Evolutionary conservation across 1,284 basidiomycete species (phyloP).

Genomic region (Cryptococcus sp.): DNA sequence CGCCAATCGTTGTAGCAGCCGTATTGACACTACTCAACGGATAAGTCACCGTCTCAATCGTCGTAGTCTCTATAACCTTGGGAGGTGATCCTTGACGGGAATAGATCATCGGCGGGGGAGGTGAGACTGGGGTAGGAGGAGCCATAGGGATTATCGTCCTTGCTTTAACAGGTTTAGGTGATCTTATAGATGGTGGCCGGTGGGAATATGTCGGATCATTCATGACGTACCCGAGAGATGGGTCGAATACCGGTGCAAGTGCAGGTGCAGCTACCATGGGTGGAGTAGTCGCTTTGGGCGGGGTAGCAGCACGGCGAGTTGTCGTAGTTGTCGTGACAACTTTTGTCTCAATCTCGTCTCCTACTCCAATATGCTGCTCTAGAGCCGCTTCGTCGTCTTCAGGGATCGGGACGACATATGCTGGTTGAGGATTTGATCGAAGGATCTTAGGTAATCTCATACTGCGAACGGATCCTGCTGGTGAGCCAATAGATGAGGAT

Average conservation of each 20-base stretch:
- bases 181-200: no score
- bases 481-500: not conserved
- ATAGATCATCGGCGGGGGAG: not conserved
- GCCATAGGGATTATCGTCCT: not conserved
- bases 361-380: not conserved
- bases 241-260: not conserved
- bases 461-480: conserved; percentile 1
- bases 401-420: conserved; percentile 1
- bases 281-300: not conserved
- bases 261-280: not conserved
- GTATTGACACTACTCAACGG: conserved; percentile 16
- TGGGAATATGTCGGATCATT: conserved; percentile 1
- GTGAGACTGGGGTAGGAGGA: conserved; percentile 5
- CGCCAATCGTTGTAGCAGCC: conserved; percentile 18
- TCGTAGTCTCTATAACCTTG: conserved; percentile 15
- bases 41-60: conserved; percentile 16
- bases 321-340: conserved; percentile 6
- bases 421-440: not conserved
- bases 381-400: not conserved
- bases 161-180: not conserved
- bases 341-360: conserved; percentile 5
- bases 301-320: not conserved
- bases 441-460: conserved; percentile 4
- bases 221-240: not conserved
- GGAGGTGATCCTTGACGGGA: not conserved